These are phyloP conservation scores for Apiotrichum porosum DNA, from an alignment of 1,284 basidiomycete species.

Conservation along the genomic window DNA sequence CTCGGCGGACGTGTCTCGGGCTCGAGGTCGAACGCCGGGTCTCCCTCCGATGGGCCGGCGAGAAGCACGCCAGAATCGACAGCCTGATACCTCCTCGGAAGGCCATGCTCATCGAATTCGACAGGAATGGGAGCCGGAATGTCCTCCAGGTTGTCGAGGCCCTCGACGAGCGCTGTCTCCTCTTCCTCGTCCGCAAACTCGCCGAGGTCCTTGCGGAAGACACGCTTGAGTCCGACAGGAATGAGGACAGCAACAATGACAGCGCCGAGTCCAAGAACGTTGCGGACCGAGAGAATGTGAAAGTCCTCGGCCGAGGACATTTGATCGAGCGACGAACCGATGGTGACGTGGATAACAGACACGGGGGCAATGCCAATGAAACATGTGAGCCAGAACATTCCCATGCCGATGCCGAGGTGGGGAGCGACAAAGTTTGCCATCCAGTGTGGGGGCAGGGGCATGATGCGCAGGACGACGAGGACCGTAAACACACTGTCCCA, in stretches of 20 bases:
- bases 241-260: slow-evolving; percentile 86
- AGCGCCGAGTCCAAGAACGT: slow-evolving; percentile 73
- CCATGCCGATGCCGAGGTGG: slow-evolving; percentile 79
- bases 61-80: slow-evolving; percentile 40
- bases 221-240: slow-evolving; percentile 70
- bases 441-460: slow-evolving; percentile 90
- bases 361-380: slow-evolving; percentile 89
- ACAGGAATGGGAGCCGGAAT: slow-evolving; percentile 7
- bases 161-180: slow-evolving; percentile 5
- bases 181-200: slow-evolving; percentile 38
- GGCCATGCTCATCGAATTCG: slow-evolving; percentile 21
- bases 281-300: slow-evolving; percentile 80
- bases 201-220: slow-evolving; percentile 46
- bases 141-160: slow-evolving; percentile 19
- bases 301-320: slow-evolving; percentile 93
- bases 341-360: slow-evolving; percentile 89
- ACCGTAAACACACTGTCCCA: slow-evolving; percentile 56
- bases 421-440: slow-evolving; percentile 90
- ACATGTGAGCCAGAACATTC: slow-evolving; percentile 84
- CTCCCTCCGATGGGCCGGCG: slow-evolving; percentile 21
- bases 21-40: slow-evolving; percentile 1
- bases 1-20: background rate
- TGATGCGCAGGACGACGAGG: slow-evolving; percentile 81
- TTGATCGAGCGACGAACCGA: slow-evolving; percentile 86
- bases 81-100: slow-evolving; percentile 32